These are phyloP conservation scores for Ephemerocybe angulata DNA, from an alignment of 768 basidiomycete species.

Conservation along the genomic window DNA sequence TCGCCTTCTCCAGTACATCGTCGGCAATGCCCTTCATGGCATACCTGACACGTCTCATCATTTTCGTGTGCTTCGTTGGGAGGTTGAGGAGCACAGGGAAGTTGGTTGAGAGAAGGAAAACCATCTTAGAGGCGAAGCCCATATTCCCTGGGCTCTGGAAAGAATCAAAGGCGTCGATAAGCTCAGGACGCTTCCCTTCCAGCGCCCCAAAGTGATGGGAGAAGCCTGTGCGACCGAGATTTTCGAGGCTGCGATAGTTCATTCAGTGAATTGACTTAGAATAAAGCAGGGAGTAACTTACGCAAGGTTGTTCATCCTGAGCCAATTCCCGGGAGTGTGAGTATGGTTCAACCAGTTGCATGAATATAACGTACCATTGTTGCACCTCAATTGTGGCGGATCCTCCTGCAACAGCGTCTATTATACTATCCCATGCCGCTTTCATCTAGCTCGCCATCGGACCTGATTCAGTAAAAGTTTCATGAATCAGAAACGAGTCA, in stretches of 20 bases:
- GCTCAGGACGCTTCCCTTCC: slow-evolving; percentile 40
- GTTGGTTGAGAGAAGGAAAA: slow-evolving; percentile 33
- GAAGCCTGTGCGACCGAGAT: slow-evolving; percentile 56
- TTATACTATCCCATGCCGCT: slow-evolving; percentile 26
- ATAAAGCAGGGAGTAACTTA: slow-evolving; percentile 13
- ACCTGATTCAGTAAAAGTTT: no score
- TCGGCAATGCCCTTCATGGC: slow-evolving; percentile 39
- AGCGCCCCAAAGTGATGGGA: slow-evolving; percentile 54
- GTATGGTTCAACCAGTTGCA: no score
- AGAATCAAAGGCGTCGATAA: slow-evolving; percentile 39
- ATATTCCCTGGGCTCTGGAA: slow-evolving; percentile 24
- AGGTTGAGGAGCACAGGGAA: slow-evolving; percentile 34
- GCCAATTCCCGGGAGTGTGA: neutral
- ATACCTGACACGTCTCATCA: slow-evolving; percentile 26
- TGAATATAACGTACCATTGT: slow-evolving; percentile 32
- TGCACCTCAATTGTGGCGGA: slow-evolving; percentile 45
- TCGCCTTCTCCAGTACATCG: slow-evolving; percentile 32
- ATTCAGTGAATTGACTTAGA: neutral
- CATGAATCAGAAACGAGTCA: neutral
- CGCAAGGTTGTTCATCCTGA: slow-evolving; percentile 46
- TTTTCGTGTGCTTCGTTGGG: slow-evolving; percentile 32
- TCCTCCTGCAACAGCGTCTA: slow-evolving; percentile 25
- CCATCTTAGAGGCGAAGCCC: slow-evolving; percentile 23
- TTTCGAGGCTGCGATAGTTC: slow-evolving; percentile 34
- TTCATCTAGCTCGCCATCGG: no score